These are phyloP conservation scores for Microbotryum intermedium DNA, from an alignment of 1,284 basidiomycete species.

Conservation along the genomic window DNA sequence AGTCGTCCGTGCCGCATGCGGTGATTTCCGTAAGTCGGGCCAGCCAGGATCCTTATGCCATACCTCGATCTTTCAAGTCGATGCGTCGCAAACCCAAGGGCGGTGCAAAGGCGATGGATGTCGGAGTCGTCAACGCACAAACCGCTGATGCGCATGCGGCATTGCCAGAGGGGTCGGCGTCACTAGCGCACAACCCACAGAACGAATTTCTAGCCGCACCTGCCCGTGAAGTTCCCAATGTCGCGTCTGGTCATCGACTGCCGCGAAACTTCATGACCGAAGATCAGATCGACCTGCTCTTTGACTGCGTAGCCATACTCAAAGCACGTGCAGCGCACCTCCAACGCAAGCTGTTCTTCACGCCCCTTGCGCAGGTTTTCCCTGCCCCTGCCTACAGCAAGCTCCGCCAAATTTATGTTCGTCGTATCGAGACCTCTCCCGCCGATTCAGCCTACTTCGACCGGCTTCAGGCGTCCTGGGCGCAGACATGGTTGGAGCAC, in stretches of 20 bases:
- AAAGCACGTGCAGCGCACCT: constrained; percentile 55
- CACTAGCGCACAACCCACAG: not conserved
- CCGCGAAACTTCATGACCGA: constrained; percentile 12
- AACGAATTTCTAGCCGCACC: constrained; percentile 13
- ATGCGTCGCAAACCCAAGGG: no score
- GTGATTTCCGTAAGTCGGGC: not conserved
- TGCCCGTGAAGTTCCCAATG: constrained; percentile 5
- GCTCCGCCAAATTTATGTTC: not conserved
- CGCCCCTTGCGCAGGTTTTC: constrained; percentile 66
- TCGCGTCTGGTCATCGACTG: constrained; percentile 7
- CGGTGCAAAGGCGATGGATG: no score
- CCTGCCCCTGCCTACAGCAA: constrained; percentile 51
- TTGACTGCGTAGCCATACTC: constrained; percentile 74
- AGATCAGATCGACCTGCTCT: constrained; percentile 75
- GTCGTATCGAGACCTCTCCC: not conserved
- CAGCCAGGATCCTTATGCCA: constrained; percentile 16
- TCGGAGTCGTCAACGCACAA: no score
- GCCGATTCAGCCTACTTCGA: constrained; percentile 54
- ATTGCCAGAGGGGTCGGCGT: not conserved
- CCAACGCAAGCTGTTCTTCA: constrained; percentile 55
- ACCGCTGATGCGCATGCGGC: no score
- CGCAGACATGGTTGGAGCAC: constrained; percentile 36
- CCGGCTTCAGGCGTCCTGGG: constrained; percentile 52
- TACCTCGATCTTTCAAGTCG: not conserved
- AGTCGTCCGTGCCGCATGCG: constrained; percentile 7